Evolutionary conservation across 345 rosid genomes (phyloP), one percentile per base, ranked within the genome.

Genomic region (Syzygium aqueum): DNA sequence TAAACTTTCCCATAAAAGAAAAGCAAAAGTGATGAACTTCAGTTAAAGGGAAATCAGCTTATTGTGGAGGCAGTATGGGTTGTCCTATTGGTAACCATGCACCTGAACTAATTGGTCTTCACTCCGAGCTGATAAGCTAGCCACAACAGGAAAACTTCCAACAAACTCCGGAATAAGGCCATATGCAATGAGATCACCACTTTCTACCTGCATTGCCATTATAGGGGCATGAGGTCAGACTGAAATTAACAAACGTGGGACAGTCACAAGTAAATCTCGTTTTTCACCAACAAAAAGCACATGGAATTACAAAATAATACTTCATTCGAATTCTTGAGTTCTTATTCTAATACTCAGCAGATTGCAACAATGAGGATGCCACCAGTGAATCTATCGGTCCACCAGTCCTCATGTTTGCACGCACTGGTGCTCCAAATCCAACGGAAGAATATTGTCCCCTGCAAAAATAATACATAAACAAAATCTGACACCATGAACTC

Each of bases 81-180:
- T 67, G 33, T 77, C 37, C 86, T 46, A 5, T 54, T 9, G 19
- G 22, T 80, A 50, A 51, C 53, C 78, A 49, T 80, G 22, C 21
- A 97, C 99, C 98, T 95, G 98, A 88, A 96, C 96, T 86, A 95
- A 98, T 88, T 97, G 96, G 85, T 95, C 94, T 91, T 97, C 98
- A 4, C 91, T 94, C 91, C 96, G 92, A 86, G 98, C 98, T 84
- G 96, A 93, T 85, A 97, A 93, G 89, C 95, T 93, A 89, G 94
- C 99, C 89, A 96, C 92, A 88, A 95, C 92, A 28, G 99, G 98
- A 88, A 97, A 92, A 87, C 99, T 93, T 88, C 99, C 99, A 83
- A 97, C 92, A 89, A 97, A 97, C 92, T 97, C 99, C 90, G 99
- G 99, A 90, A 97, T 96, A 85, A 97, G 93, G 88, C 99, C 99